Percentiles rank a stretch among this genome's conserved stretches.
Evolutionary conservation across 345 rosid species (phyloP).

Genomic region (Ceriops tagal): DNA sequence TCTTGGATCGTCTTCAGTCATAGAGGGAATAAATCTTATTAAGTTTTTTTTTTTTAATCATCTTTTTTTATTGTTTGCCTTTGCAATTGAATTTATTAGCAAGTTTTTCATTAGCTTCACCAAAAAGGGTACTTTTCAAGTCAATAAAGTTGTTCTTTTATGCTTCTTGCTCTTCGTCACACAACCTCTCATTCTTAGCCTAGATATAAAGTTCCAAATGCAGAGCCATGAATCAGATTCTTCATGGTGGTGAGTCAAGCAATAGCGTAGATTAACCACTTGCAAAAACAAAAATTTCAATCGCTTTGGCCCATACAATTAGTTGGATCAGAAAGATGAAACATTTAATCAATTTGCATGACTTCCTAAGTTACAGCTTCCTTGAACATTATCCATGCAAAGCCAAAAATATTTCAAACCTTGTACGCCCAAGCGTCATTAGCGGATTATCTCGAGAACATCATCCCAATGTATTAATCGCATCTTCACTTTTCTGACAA

Average conservation of each 20-base stretch:
- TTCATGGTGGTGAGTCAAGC: not conserved
- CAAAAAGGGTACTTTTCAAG: too few species aligned
- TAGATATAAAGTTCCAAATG: too few species aligned
- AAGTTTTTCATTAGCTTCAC: not conserved
- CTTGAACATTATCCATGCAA: not conserved
- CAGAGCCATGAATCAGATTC: constrained; percentile 10
- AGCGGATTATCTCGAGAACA: constrained; percentile 12
- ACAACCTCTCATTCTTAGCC: too few species aligned
- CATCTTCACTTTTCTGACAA: constrained; percentile 12
- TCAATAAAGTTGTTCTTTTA: too few species aligned
- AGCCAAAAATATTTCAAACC: not conserved
- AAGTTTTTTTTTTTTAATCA: too few species aligned
- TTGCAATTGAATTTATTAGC: not conserved
- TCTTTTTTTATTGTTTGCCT: not conserved
- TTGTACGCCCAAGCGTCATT: constrained; percentile 3
- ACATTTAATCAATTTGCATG: not conserved
- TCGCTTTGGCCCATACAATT: not conserved
- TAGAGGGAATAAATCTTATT: too few species aligned
- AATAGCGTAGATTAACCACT: not conserved
- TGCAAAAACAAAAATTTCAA: constrained; percentile 4
- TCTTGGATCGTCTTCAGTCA: too few species aligned
- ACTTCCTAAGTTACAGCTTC: not conserved
- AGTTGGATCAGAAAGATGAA: not conserved
- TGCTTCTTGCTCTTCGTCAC: too few species aligned
- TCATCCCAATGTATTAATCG: constrained; percentile 15